Evolutionary conservation across 257 asterid genomes (phyloP).

Genomic region (Solanum sejunctum): DNA sequence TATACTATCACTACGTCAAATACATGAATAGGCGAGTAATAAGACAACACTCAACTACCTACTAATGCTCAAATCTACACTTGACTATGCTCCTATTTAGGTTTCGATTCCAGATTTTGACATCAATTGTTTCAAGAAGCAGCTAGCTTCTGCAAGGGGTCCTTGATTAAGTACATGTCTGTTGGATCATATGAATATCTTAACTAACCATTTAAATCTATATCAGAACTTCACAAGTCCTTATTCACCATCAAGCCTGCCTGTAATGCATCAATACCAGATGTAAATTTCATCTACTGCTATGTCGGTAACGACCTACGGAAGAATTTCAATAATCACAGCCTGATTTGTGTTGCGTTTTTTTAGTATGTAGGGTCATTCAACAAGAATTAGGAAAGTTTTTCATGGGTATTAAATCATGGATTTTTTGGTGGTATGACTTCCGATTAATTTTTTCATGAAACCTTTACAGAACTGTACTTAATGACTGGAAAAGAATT

Average conservation of each 20-base stretch:
- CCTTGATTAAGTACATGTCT: background rate
- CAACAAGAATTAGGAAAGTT: too few species aligned
- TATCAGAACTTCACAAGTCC: background rate
- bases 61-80: background rate
- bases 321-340: too few species aligned
- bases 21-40: background rate
- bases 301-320: background rate
- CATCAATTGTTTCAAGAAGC: conserved; percentile 18
- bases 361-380: too few species aligned
- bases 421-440: too few species aligned
- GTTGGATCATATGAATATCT: background rate
- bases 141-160: conserved; percentile 25
- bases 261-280: background rate
- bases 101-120: conserved; percentile 9
- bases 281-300: background rate
- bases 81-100: conserved; percentile 3
- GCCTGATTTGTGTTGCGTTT: too few species aligned
- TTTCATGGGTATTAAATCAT: too few species aligned
- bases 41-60: background rate
- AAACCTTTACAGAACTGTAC: too few species aligned
- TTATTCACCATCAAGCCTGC: background rate
- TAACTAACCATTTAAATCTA: background rate
- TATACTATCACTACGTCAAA: background rate
- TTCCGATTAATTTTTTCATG: too few species aligned
- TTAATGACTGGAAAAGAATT: too few species aligned